Evolutionary conservation across 495 filamentous ascomycete genomes (phyloP).

Genomic region (Hypoxylon lenormandii): DNA sequence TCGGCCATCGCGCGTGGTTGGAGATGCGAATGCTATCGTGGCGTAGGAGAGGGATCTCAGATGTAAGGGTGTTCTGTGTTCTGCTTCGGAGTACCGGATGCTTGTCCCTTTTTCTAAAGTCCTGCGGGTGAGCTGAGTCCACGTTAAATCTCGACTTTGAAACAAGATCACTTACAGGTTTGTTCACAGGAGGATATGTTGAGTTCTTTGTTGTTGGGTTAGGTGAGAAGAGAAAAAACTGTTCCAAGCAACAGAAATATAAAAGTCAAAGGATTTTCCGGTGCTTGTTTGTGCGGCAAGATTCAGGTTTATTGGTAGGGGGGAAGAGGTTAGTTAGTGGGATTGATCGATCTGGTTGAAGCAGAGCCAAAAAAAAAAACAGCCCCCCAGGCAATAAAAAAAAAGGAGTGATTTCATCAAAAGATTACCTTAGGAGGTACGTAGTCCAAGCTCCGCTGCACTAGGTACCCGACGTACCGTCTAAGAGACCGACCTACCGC

Average conservation of each 20-base stretch:
- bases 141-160: slow-evolving; percentile 1
- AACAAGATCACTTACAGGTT: slow-evolving; percentile 12
- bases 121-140: slow-evolving; percentile 39
- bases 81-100: slow-evolving; percentile 40
- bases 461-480: slow-evolving; percentile 12
- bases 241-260: slow-evolving; percentile 9
- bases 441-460: slow-evolving; percentile 4
- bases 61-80: slow-evolving; percentile 10
- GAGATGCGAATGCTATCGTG: slow-evolving; percentile 26
- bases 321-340: slow-evolving; percentile 22
- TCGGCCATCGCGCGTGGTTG: slow-evolving; percentile 48
- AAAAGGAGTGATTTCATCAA: slow-evolving; percentile 47
- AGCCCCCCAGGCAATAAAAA: neutral
- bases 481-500: slow-evolving; percentile 5
- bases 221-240: neutral
- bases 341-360: slow-evolving; percentile 45
- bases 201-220: slow-evolving; percentile 1
- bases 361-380: slow-evolving; percentile 21
- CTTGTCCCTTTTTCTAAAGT: slow-evolving; percentile 6
- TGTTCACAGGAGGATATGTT: slow-evolving; percentile 1
- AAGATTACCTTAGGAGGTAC: slow-evolving; percentile 21
- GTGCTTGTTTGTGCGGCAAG: slow-evolving; percentile 30
- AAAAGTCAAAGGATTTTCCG: slow-evolving; percentile 21
- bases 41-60: slow-evolving; percentile 18
- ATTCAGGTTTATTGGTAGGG: slow-evolving; percentile 38